Conservation (phyloP, 371 early-diverging fungal species). For the Mucor circinelloides region DNA sequence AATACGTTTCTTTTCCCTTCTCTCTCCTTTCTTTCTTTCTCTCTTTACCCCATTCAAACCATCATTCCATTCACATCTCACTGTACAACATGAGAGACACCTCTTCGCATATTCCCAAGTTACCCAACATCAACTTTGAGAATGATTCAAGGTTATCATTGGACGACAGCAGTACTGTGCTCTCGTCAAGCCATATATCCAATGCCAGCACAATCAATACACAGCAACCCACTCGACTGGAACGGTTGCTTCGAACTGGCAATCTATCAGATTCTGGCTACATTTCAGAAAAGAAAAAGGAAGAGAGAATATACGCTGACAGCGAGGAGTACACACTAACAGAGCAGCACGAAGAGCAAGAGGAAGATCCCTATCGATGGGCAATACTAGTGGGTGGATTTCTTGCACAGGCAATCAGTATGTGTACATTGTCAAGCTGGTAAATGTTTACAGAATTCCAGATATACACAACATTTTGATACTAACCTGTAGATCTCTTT, state of each 20-base stretch:
- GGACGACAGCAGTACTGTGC: conserved; percentile 17
- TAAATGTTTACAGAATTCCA: conserved; percentile 9
- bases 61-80: neutral
- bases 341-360: conserved; percentile 17
- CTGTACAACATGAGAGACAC: conserved; percentile 1
- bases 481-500: conserved; percentile 5
- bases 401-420: conserved; percentile 38
- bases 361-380: conserved; percentile 38
- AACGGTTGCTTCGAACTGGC: conserved; percentile 2
- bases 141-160: neutral
- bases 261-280: conserved; percentile 11
- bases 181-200: neutral
- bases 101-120: neutral
- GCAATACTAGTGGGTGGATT: conserved; percentile 33
- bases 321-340: neutral
- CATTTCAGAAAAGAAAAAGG: conserved; percentile 14
- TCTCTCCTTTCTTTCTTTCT: neutral
- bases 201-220: conserved; percentile 10
- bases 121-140: conserved; percentile 12
- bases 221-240: conserved; percentile 9
- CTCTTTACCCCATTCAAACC: neutral
- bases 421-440: conserved; percentile 41
- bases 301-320: neutral
- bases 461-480: neutral
- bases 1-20: neutral